Base-by-base conservation (phyloP, 371 early-diverging fungal genomes). In the Mortierella sp. region DNA sequence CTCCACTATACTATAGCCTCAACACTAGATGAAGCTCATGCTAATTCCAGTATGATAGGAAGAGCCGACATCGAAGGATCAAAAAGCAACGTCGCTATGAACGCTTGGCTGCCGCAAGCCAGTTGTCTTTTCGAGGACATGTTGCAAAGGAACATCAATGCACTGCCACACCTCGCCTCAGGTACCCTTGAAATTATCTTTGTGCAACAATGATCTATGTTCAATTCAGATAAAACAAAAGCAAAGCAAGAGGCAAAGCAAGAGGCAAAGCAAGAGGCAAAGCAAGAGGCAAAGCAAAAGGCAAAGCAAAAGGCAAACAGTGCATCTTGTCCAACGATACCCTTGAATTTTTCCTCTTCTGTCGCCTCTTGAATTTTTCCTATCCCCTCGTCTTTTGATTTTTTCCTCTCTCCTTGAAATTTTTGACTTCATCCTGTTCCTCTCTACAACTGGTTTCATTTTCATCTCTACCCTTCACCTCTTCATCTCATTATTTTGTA, bases 401-500 rank as follows among this genome's bases (percentile, higher is more conserved):
- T 54, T n/a, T 11, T 11, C 43, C 54, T 26, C 64, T 58, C 71
- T 3, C 37, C 70, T 69, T 68, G 60, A 68, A 52, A 22, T 61
- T 62, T 62, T 70, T 70, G 62, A 43, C 28, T 62, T 70, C 72
- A 64, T 64, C 65, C 72, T 71, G 26, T 59, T 64, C 72, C 49
- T 58, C 64, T 64, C 70, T 22, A 64, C 57, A 39, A 57, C 47
- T 45, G 64, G 70, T 47, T 57, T 70, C 64, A 70, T 64, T 70
- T 30, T 30, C 30, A 30, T 30, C 43, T 43, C 43, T 43, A 43
- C 43, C 10, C 43, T 70, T 63, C 64, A 70, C 52, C 71, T 45
- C 61, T n/a, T 71, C 71, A 65, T 65, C 65, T 72, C 72, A 49
- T 64, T 58, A 57, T 63, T 49, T 64, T 63, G 64, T 62, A 22